Evolutionary conservation across 1,139 yeast genomes (phyloP).

Genomic region (Geotrichum candidum): DNA sequence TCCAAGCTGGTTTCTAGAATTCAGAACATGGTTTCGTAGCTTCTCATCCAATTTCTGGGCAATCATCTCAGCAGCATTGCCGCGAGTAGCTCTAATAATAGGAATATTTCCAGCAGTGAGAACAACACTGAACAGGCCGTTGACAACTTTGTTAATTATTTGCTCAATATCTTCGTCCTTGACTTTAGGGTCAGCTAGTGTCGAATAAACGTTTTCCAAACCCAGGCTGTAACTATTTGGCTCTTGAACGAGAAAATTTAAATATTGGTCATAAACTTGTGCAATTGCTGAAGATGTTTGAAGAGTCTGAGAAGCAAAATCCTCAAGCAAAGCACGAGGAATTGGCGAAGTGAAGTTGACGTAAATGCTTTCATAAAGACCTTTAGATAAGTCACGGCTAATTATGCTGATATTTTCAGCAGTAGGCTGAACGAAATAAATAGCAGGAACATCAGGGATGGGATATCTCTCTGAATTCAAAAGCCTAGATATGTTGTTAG

Average conservation of each 20-base stretch:
- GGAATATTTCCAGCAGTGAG: slow-evolving; percentile 79
- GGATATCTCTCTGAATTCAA: slow-evolving; percentile 66
- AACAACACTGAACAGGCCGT: slow-evolving; percentile 72
- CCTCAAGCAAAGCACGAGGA: slow-evolving; percentile 73
- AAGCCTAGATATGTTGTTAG: slow-evolving; percentile 28
- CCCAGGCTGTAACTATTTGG: slow-evolving; percentile 84
- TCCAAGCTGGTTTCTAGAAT: slow-evolving; percentile 43
- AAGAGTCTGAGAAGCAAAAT: slow-evolving; percentile 79
- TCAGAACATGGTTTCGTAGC: slow-evolving; percentile 76
- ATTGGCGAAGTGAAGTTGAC: slow-evolving; percentile 82
- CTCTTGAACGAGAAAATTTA: slow-evolving; percentile 88
- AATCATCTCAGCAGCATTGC: slow-evolving; percentile 93
- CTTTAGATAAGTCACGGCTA: slow-evolving; percentile 63
- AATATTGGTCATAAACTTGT: slow-evolving; percentile 89
- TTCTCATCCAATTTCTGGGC: slow-evolving; percentile 80
- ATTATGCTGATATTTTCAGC: slow-evolving; percentile 63
- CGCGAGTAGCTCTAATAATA: slow-evolving; percentile 80
- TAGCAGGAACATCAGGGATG: slow-evolving; percentile 88
- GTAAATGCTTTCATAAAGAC: slow-evolving; percentile 71
- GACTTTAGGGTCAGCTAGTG: slow-evolving; percentile 63
- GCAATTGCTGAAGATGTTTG: slow-evolving; percentile 59
- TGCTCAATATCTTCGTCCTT: slow-evolving; percentile 68
- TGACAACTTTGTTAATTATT: slow-evolving; percentile 64
- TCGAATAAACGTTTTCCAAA: slow-evolving; percentile 55
- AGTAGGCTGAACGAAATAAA: slow-evolving; percentile 88